Base-by-base conservation (phyloP, 352 stramenopile genomes). In the Phytopythium sindhum region DNA sequence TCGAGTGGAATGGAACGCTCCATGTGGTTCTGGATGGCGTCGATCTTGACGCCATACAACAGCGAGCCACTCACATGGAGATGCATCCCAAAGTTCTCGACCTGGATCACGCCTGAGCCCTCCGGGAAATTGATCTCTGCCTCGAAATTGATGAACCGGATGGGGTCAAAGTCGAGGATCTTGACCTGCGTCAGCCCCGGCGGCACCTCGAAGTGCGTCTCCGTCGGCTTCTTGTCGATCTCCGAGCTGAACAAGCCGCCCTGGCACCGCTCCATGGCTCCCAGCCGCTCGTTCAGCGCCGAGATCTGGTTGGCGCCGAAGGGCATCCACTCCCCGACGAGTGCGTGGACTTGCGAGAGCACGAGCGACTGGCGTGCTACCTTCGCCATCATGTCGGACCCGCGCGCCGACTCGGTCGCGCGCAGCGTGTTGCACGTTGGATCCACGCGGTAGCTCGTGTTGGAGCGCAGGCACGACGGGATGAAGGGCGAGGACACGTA, bases 401-500 rank as follows among this genome's bases (percentile, higher is more conserved):
- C 94, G 5, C 85, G 73, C 4, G 86, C 93, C 14, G 82, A 96
- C 67, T 98, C 94, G 48, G 91, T 85, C 1, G 92, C 91, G 11
- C 94, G 81, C 69, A 98, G 79, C 35, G 92, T 96, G 65, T 99
- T 99, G 54, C 85, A 97, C 19, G 98, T 90, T 8, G 95, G 97
- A 17, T 97, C 93, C n/a, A 88, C 70, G 11, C 77, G 75, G 55
- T 83, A 88, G 47, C 94, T 83, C 23, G 85, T 97, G 33, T 88
- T 96, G 52, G 97, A 98, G 26, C 97, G 91, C 53, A 99, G 76
- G 55, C 95, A 99, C 63, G 96, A 88, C 12, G 97, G 97, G 35
- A 99, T 91, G 69, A 98, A 99, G 19, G 97, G 94, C 31, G 88
- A 98, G 26, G 91, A 98, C 8, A 99, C 97, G 68, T 99, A 99